A percentile compares a stretch with the other conserved stretches of the same genome.
Conservation (phyloP, 2,329 filamentous ascomycete genomes). For the Neopestalotiopsis sp. region DNA sequence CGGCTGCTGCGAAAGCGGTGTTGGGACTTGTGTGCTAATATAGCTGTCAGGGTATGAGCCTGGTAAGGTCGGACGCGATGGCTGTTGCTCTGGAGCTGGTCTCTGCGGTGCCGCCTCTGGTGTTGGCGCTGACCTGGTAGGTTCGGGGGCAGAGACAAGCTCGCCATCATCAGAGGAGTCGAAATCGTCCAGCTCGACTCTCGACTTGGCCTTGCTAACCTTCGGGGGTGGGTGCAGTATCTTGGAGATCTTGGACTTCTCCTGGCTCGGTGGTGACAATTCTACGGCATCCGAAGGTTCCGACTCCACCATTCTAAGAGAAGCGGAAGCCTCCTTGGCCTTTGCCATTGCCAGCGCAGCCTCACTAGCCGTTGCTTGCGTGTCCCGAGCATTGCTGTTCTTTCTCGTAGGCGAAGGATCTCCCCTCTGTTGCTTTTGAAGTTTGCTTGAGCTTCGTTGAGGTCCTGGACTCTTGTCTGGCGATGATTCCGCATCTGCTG, state of each 20-base stretch:
- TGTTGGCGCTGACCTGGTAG: constrained; percentile 6
- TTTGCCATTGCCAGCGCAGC: constrained; percentile 34
- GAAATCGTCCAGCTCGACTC: constrained; percentile 74
- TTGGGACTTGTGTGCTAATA: constrained; percentile 34
- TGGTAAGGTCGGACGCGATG: constrained; percentile 41
- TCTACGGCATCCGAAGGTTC: constrained; percentile 48
- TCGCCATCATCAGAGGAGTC: constrained; percentile 61
- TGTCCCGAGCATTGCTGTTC: constrained; percentile 26
- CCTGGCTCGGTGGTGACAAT: constrained; percentile 46
- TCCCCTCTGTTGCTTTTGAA: constrained; percentile 68
- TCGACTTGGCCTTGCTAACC: constrained; percentile 63
- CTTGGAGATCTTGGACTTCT: constrained; percentile 47
- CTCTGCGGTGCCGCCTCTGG: constrained; percentile 21
- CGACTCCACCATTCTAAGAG: constrained; percentile 64
- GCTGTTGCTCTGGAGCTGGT: constrained; percentile 31
- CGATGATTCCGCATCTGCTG: constrained; percentile 50
- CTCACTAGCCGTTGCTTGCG: constrained; percentile 42
- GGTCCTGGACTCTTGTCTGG: constrained; percentile 49
- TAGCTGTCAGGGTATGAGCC: constrained; percentile 51
- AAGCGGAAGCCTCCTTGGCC: constrained; percentile 53
- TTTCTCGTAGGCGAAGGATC: constrained; percentile 55
- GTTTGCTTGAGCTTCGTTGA: constrained; percentile 68
- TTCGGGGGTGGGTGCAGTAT: constrained; percentile 56
- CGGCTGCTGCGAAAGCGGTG: constrained; percentile 29
- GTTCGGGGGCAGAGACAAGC: constrained; percentile 28